These are phyloP conservation scores for Wickerhamiella infanticola DNA, from an alignment of 1,139 yeast genomes.

Conservation along the genomic window DNA sequence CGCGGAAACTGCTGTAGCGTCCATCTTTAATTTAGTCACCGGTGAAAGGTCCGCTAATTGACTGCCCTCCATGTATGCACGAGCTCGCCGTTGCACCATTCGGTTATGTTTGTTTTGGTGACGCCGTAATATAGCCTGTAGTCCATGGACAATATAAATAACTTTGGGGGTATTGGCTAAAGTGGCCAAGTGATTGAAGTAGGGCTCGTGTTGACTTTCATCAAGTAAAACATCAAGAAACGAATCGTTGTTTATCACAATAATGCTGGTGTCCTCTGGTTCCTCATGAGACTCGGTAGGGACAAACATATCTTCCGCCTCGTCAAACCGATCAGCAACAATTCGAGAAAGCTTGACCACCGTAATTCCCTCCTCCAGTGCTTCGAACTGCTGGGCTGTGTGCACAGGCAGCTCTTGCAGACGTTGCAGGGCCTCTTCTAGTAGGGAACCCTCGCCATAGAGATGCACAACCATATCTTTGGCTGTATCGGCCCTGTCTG, in stretches of 20 bases:
- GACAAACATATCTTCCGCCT: slow-evolving; percentile 2
- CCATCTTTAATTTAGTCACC: background rate
- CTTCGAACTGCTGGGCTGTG: background rate
- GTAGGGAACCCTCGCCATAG: background rate
- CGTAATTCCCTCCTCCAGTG: background rate
- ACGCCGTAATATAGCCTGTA: background rate
- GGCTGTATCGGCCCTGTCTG: slow-evolving; percentile 4
- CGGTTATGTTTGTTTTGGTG: background rate
- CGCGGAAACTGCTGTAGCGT: background rate
- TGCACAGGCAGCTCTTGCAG: background rate
- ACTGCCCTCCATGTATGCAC: slow-evolving; percentile 1
- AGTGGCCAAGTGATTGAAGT: background rate
- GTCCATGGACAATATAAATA: slow-evolving; percentile 1
- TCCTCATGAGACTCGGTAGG: slow-evolving; percentile 2
- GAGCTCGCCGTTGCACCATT: background rate
- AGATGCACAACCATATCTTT: background rate
- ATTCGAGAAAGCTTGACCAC: background rate
- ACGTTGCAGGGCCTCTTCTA: background rate
- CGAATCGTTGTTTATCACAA: background rate
- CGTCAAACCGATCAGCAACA: background rate
- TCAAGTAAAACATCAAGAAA: slow-evolving; percentile 1
- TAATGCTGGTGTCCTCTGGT: background rate
- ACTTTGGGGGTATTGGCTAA: background rate
- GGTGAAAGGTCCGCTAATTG: background rate
- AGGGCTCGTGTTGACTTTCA: background rate